Evolutionary conservation across 495 filamentous ascomycete species (phyloP).

Genomic region (Entonaema liquescens): DNA sequence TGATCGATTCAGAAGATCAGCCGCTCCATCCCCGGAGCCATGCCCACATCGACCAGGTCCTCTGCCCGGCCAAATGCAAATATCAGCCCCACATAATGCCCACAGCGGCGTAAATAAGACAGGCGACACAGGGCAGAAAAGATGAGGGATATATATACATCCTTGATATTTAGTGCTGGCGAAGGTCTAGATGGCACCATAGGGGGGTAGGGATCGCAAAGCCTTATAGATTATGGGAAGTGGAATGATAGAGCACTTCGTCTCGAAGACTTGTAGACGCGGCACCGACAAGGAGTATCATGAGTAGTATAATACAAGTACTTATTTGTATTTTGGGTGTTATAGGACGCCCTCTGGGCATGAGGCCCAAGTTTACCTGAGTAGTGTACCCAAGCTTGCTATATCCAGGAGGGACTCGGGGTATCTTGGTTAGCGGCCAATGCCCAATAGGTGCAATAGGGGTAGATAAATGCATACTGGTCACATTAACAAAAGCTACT

Average conservation of each 20-base stretch:
- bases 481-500: neutral
- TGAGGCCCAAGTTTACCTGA: too few species aligned
- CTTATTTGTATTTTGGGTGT: too few species aligned
- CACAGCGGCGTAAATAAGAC: neutral
- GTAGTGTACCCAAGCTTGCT: too few species aligned
- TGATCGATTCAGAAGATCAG: conserved; percentile 25
- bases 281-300: too few species aligned
- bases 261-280: too few species aligned
- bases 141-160: neutral
- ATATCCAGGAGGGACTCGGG: too few species aligned
- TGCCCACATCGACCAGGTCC: conserved; percentile 13
- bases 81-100: neutral
- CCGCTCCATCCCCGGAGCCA: conserved; percentile 36
- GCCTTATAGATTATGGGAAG: too few species aligned
- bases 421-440: neutral
- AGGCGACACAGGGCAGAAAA: neutral
- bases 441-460: too few species aligned
- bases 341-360: too few species aligned
- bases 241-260: too few species aligned
- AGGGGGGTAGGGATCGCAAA: neutral
- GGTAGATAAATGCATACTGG: neutral
- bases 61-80: neutral
- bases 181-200: neutral
- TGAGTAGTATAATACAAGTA: too few species aligned
- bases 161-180: neutral